Evolutionary conservation across 1,284 basidiomycete genomes (phyloP).

Genomic region (Apiotrichum montevideense): DNA sequence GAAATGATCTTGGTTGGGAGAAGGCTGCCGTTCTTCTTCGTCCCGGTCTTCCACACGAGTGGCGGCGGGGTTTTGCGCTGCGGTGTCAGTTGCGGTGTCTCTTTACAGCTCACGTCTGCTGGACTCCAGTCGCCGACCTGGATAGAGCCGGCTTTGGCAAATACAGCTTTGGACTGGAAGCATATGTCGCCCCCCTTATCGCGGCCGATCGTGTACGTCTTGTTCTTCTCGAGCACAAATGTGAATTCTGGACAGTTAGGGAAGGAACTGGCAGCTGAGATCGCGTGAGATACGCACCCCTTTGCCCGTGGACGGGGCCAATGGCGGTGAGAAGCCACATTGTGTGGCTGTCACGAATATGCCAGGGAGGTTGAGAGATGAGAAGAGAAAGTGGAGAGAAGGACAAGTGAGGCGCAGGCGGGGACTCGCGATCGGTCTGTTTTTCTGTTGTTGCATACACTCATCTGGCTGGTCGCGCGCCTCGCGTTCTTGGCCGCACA

Average conservation of each 20-base stretch:
- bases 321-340: slow-evolving; percentile 42
- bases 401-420: no score
- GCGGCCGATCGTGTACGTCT: slow-evolving; percentile 33
- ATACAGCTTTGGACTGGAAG: slow-evolving; percentile 21
- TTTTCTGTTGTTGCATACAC: no score
- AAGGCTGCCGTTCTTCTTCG: slow-evolving; percentile 26
- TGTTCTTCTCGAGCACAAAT: slow-evolving; percentile 33
- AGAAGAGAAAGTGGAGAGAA: not conserved
- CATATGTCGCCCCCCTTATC: slow-evolving; percentile 29
- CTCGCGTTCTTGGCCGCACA: no score
- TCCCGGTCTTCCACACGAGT: slow-evolving; percentile 24
- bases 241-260: slow-evolving; percentile 29
- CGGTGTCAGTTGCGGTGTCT: not conserved
- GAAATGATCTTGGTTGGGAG: slow-evolving; percentile 18
- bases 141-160: slow-evolving; percentile 28
- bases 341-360: not conserved
- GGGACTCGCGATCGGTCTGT: no score
- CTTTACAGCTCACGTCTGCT: slow-evolving; percentile 21
- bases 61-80: slow-evolving; percentile 19
- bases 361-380: not conserved
- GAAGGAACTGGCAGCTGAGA: not conserved
- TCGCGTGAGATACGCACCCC: slow-evolving; percentile 17
- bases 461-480: no score
- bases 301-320: slow-evolving; percentile 37
- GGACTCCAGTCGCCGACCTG: slow-evolving; percentile 35